Conservation (phyloP, 768 basidiomycete genomes). For the Rhizopogon roseolus region DNA sequence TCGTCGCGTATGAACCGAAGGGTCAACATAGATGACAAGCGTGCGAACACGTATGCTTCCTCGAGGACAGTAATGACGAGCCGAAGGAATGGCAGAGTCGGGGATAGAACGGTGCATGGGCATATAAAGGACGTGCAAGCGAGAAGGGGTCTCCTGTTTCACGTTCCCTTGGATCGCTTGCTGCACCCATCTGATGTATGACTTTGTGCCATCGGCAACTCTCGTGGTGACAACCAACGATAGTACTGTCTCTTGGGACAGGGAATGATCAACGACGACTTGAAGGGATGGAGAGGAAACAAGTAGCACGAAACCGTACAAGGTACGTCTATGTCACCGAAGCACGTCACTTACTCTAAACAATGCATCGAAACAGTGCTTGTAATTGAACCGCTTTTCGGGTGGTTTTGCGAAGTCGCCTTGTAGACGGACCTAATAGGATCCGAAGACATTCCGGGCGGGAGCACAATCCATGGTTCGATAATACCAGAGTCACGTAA, state of each 20-base stretch:
- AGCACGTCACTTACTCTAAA: constrained; percentile 56
- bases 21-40: background rate
- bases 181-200: background rate
- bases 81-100: background rate
- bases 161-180: background rate
- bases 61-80: background rate
- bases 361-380: constrained; percentile 84
- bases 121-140: background rate
- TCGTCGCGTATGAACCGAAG: background rate
- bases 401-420: constrained; percentile 87
- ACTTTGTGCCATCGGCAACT: background rate
- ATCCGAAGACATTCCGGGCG: background rate
- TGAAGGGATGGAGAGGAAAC: background rate
- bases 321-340: background rate
- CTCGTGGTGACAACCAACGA: background rate
- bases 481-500: constrained; percentile 5
- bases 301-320: background rate
- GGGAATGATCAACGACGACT: background rate
- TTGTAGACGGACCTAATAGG: constrained; percentile 66
- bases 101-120: background rate
- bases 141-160: background rate
- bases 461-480: background rate
- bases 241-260: background rate
- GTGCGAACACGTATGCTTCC: background rate
- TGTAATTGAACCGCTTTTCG: constrained; percentile 87